Base-by-base conservation (phyloP, 768 basidiomycete genomes). In the Leccinum rimulosum region DNA sequence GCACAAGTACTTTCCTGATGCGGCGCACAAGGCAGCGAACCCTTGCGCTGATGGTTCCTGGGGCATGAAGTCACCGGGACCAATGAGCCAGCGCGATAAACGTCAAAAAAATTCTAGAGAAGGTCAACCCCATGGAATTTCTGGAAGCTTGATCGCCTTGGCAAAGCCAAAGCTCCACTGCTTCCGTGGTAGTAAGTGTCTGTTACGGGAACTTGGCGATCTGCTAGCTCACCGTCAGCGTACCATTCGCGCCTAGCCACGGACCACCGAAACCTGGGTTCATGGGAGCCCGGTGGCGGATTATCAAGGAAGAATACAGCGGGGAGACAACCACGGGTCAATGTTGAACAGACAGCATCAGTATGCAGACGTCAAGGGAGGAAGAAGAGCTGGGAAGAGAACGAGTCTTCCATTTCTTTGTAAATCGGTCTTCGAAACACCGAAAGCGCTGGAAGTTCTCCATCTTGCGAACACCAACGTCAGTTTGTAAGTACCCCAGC, bases 11-110 rank as follows among this genome's bases (percentile, higher is more conserved):
- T 40, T 45, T 54, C 36, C 45, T 59, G 58, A 60, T 50, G 30
- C 19, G 14, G 30, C 19, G 14, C 48, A 10, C 52, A 48, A 38
- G 30, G 57, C 53, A 59, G 50, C 55, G 61, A 69, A 61, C 57
- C 38, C 56, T 60, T 55, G 55, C 47, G 35, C 12, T 57, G 66
- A 70, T 63, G 56, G 67, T 66, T 56, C 66, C 68, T 68, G 56
- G 47, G 45, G 6, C 40, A n/a, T 33, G 64, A 66, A 68, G 61
- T 54, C 45, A 27, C 40, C n/a, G n/a, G n/a, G 40, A 43, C 40
- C 25, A 47, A 54, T 25, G 52, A 14, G 38, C 28, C 59, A 68
- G 59, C 59, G 58, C 62, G 58, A 68, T 61, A 60, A 61, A 62
- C 52, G 57, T 58, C 58, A 60, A 57, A 69, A 69, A 51, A 1